Evolutionary conservation across 768 basidiomycete species (phyloP).

Genomic region (Lactifluus rugatus): DNA sequence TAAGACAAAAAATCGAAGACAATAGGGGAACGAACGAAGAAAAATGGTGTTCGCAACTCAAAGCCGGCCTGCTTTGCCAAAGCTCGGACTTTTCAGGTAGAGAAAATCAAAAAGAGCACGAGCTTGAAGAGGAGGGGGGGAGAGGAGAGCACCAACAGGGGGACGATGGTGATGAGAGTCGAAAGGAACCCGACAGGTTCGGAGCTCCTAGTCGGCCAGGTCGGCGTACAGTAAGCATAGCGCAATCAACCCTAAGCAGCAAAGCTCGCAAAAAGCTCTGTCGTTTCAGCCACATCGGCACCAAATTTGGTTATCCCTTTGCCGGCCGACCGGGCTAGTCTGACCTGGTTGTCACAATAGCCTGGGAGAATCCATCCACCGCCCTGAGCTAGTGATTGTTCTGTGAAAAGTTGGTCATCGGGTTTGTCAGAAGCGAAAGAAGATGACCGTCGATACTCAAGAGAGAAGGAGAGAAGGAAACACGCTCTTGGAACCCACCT

Average conservation of each 20-base stretch:
- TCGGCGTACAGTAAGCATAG: neutral
- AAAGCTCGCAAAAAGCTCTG: too few species aligned
- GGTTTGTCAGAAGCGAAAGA: too few species aligned
- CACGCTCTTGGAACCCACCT: too few species aligned
- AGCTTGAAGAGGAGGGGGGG: neutral
- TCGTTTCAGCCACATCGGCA: conserved; percentile 6
- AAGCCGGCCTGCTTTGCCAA: neutral
- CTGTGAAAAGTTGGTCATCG: too few species aligned
- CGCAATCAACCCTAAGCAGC: neutral
- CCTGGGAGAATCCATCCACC: too few species aligned
- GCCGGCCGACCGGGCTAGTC: neutral
- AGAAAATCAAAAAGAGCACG: neutral
- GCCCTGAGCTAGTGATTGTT: too few species aligned
- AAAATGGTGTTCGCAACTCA: neutral
- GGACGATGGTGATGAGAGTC: neutral
- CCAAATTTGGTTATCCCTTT: neutral
- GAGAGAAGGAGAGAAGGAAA: too few species aligned
- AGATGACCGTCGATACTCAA: too few species aligned
- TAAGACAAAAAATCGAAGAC: neutral
- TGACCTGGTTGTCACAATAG: too few species aligned
- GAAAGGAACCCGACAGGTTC: neutral
- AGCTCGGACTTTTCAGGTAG: neutral
- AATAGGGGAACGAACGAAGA: neutral
- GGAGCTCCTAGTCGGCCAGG: too few species aligned
- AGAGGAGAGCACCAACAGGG: neutral